Evolutionary conservation across 1,139 yeast genomes (phyloP), one percentile per base, ranked within the genome.

Genomic region (Scheffersomyces insectosa): DNA sequence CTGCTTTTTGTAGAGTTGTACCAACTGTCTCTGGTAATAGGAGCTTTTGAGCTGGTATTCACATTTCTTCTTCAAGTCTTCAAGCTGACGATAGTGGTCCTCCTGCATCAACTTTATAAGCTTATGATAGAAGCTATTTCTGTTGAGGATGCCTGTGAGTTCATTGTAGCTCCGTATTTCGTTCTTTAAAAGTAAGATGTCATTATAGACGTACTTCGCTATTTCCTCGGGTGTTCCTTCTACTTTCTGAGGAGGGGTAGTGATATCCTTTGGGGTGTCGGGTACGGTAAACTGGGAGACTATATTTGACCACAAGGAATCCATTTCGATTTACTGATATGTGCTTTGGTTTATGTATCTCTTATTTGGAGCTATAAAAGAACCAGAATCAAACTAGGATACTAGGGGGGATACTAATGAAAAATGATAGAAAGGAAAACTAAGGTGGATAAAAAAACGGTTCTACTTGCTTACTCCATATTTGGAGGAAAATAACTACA

Each of bases 101-200:
- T 40, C 16, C 28, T 59, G 62, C n/a, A 62, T 42, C 9, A 60
- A 41, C 28, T 46, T 48, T 39, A 49, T 52, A 25, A 63, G 35
- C 42, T 56, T 59, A 29, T 48, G 46, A 42, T 52, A 56, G 33
- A 62, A 42, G 1, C 49, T 34, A 15, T 56, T 56, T 12, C 54
- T 36, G 29, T 44, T 33, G 15, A 54, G 39, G 10, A 57, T 40
- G 1, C 59, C 60, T 3, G 61, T 57, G 29, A 48, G 11, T 37
- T 56, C 57, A 32, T 59, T 56, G 38, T 57, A 56, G 36, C 47
- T 51, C 33, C 49, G 51, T 33, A 62, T 52, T 39, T 61, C 63
- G 4, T 42, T 41, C 36, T 56, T 56, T 6, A 58, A 46, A 6
- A 44, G 46, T 9, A 43, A 34, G 23, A 60, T 57, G 37, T 60